phyloP scores from a whole-genome alignment of 495 filamentous ascomycete species.

The Podospora sp. region DNA sequence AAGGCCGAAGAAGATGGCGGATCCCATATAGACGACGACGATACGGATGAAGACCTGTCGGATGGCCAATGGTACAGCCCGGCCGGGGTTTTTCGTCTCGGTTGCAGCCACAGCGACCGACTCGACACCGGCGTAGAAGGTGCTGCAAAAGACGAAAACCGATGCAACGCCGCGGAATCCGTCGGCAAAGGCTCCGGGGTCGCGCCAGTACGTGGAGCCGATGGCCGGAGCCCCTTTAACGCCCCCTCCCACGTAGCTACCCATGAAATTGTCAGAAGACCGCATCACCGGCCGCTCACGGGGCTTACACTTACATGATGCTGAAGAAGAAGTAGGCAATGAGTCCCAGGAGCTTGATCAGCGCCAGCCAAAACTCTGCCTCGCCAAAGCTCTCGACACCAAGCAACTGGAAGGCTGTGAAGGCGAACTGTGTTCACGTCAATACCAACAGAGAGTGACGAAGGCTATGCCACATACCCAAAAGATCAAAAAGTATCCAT shows the following conservation, averaged over 20 bases:
- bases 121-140: conserved; percentile 76
- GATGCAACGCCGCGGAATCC: conserved; percentile 65
- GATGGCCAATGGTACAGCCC: conserved; percentile 70
- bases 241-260: conserved; percentile 52
- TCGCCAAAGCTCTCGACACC: conserved; percentile 60
- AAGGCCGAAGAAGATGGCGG: conserved; percentile 71
- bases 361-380: conserved; percentile 65
- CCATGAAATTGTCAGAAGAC: neutral
- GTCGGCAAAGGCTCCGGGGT: conserved; percentile 67
- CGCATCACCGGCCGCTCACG: neutral
- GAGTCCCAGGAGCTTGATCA: conserved; percentile 68
- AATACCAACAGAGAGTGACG: neutral
- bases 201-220: conserved; percentile 68
- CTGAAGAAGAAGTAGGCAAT: conserved; percentile 70
- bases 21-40: conserved; percentile 72
- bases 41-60: conserved; percentile 77
- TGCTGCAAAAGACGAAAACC: conserved; percentile 66
- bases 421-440: conserved; percentile 36
- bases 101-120: conserved; percentile 73
- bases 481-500: conserved; percentile 66
- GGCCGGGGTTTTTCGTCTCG: conserved; percentile 72
- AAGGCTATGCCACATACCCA: conserved; percentile 51
- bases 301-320: conserved; percentile 50
- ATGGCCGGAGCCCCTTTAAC: conserved; percentile 48
- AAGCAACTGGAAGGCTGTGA: conserved; percentile 50